Percentiles rank a stretch among this genome's conserved stretches.
Conservation (phyloP, 2,329 filamentous ascomycete species). For the Parastagonospora avenae region DNA sequence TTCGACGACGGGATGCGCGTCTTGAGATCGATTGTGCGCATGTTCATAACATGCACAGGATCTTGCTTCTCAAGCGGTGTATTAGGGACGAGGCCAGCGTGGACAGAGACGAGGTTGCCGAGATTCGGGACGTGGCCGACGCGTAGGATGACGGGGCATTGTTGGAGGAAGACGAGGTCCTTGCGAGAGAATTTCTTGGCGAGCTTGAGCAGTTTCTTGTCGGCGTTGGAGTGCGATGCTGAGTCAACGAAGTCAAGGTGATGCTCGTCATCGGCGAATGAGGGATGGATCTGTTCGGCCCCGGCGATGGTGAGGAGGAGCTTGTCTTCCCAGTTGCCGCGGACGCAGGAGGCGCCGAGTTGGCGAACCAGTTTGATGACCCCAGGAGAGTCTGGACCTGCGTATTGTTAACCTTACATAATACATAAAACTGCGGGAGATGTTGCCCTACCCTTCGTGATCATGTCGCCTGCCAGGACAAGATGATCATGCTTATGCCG, state of each 20-base stretch:
- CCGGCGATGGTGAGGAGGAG: conserved; percentile 70
- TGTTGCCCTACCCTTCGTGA: conserved; percentile 67
- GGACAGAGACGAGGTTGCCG: conserved; percentile 75
- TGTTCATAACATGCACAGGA: conserved; percentile 86
- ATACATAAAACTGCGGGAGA: no score
- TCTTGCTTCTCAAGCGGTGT: conserved; percentile 73
- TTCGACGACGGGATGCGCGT: conserved; percentile 62
- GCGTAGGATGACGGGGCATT: conserved; percentile 77
- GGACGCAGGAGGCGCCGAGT: conserved; percentile 77
- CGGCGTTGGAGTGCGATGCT: conserved; percentile 38
- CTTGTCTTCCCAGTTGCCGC: conserved; percentile 91
- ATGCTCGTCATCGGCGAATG: conserved; percentile 31
- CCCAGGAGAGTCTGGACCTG: conserved; percentile 74
- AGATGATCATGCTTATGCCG: conserved; percentile 59
- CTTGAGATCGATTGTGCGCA: conserved; percentile 75
- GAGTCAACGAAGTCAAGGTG: conserved; percentile 38
- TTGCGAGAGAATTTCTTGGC: conserved; percentile 62
- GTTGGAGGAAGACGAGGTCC: conserved; percentile 71
- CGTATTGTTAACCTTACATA: neutral
- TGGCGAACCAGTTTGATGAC: conserved; percentile 77
- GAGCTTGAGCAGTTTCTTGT: conserved; percentile 55
- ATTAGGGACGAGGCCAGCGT: conserved; percentile 83
- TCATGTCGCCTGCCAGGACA: conserved; percentile 47
- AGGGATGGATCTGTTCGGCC: conserved; percentile 25
- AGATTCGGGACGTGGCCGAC: conserved; percentile 66